phyloP scores from a whole-genome alignment of 371 early-diverging fungal species.

The Mucor plumbeus region DNA sequence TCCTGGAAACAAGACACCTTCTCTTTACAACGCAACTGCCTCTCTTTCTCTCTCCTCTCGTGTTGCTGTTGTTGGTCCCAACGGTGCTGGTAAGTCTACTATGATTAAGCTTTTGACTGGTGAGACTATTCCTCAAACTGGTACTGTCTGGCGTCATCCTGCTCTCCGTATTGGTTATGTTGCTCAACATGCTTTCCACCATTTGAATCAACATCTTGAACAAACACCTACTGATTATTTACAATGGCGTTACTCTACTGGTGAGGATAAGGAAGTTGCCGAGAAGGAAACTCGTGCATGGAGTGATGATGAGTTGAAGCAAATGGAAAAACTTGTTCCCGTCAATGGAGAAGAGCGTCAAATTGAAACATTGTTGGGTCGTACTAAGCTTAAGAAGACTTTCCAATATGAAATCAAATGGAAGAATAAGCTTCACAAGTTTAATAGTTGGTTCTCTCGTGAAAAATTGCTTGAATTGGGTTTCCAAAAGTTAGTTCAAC shows the following conservation, averaged over 20 bases:
- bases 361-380: conserved; percentile 71
- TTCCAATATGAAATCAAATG: conserved; percentile 88
- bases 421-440: conserved; percentile 68
- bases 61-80: conserved; percentile 82
- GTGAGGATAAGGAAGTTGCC: conserved; percentile 80
- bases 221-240: conserved; percentile 82
- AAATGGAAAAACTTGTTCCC: conserved; percentile 66
- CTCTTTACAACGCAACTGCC: conserved; percentile 66
- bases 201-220: conserved; percentile 82
- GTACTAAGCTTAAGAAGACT: conserved; percentile 80
- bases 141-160: conserved; percentile 74
- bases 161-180: conserved; percentile 85
- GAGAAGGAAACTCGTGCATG: conserved; percentile 75
- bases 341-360: conserved; percentile 65
- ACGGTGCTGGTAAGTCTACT: conserved; percentile 88
- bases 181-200: conserved; percentile 91
- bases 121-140: conserved; percentile 67
- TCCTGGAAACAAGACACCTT: conserved; percentile 66
- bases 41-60: conserved; percentile 76
- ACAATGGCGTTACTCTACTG: conserved; percentile 83
- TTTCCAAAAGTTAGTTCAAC: conserved; percentile 76
- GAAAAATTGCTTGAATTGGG: conserved; percentile 75
- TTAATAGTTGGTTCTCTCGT: conserved; percentile 76
- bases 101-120: conserved; percentile 84
- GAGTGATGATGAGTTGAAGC: conserved; percentile 68